A percentile compares a stretch with the other conserved stretches of the same genome.
Evolutionary conservation across 192 early-diverging fungal species (phyloP).

Genomic region (Podochytrium sp.): DNA sequence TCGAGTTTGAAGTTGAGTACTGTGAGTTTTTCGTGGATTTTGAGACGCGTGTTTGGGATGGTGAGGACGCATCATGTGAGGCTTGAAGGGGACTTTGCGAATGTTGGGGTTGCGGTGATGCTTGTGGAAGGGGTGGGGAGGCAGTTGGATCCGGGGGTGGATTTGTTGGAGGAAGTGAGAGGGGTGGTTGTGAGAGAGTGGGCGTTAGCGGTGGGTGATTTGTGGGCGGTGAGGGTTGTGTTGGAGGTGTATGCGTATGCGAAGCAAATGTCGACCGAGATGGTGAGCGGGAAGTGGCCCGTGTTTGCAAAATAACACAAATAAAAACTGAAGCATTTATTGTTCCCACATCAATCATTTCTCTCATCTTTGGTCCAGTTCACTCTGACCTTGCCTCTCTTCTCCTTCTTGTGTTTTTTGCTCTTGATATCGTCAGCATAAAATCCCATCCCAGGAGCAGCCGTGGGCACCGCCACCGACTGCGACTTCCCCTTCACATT

Average conservation of each 20-base stretch:
- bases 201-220: conserved; percentile 20
- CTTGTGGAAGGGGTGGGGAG: conserved; percentile 94
- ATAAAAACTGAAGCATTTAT: background rate
- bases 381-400: conserved; percentile 36
- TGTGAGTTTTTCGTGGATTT: conserved; percentile 80
- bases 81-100: conserved; percentile 94
- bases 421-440: conserved; percentile 20
- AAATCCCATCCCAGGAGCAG: conserved; percentile 26
- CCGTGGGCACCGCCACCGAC: conserved; percentile 10
- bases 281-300: conserved; percentile 5
- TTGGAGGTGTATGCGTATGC: conserved; percentile 24
- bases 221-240: conserved; percentile 11
- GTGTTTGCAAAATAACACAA: conserved; percentile 2
- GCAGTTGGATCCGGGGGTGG: conserved; percentile 86
- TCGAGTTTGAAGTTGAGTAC: conserved; percentile 77
- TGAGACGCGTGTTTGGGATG: conserved; percentile 80
- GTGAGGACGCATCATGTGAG: conserved; percentile 91
- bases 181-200: conserved; percentile 10
- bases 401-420: conserved; percentile 45
- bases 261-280: conserved; percentile 5
- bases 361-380: conserved; percentile 38
- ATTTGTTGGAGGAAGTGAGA: conserved; percentile 71
- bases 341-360: conserved; percentile 21
- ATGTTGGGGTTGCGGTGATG: conserved; percentile 89
- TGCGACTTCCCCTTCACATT: conserved; percentile 28